Percentiles rank a stretch among this genome's conserved stretches.
Evolutionary conservation across 2,329 filamentous ascomycete genomes (phyloP).

Genomic region (Cytospora piceae): DNA sequence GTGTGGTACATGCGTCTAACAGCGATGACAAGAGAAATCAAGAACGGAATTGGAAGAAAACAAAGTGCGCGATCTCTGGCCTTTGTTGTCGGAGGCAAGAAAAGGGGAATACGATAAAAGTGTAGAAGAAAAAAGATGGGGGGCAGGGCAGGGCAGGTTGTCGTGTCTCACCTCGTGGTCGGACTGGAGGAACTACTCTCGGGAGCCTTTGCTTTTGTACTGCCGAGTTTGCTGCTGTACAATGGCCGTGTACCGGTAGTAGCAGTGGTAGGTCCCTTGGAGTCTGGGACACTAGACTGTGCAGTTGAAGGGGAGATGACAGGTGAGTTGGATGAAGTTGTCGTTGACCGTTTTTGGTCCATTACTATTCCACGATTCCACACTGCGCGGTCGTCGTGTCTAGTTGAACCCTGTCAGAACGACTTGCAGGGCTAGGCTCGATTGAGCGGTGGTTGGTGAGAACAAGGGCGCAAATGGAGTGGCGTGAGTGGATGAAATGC

Average conservation of each 20-base stretch:
- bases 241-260: conserved; percentile 33
- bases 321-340: conserved; percentile 22
- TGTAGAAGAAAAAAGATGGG: conserved; percentile 31
- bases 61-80: conserved; percentile 19
- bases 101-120: conserved; percentile 13
- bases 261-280: conserved; percentile 14
- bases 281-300: conserved; percentile 7
- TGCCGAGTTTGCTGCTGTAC: conserved; percentile 41
- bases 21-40: conserved; percentile 7
- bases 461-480: conserved; percentile 17
- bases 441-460: conserved; percentile 19
- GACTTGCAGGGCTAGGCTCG: conserved; percentile 24
- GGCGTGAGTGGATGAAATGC: conserved; percentile 26
- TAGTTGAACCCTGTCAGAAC: conserved; percentile 28
- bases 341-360: conserved; percentile 26
- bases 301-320: conserved; percentile 12
- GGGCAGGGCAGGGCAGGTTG: conserved; percentile 33
- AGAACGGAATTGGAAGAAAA: conserved; percentile 11
- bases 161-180: conserved; percentile 41
- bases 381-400: conserved; percentile 23
- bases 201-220: conserved; percentile 34
- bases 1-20: conserved; percentile 18
- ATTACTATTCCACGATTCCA: conserved; percentile 25
- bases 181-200: conserved; percentile 35
- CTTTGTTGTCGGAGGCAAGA: conserved; percentile 32